These are phyloP conservation scores for Trifolium pratense DNA, from an alignment of 306 rosid species.

Conservation along the genomic window DNA sequence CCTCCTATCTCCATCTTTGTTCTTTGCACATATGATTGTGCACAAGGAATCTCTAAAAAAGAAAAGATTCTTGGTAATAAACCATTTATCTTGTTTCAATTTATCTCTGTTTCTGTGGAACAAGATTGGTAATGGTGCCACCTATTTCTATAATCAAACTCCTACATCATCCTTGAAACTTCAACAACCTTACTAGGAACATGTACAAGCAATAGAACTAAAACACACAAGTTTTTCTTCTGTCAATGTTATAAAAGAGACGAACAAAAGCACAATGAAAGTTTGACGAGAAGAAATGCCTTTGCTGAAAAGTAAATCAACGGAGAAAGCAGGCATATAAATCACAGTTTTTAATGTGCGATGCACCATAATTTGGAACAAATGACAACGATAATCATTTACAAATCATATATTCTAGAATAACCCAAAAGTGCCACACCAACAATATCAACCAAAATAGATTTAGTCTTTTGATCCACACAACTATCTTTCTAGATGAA, in stretches of 20 bases:
- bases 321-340: conserved; percentile 2
- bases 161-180: background rate
- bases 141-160: background rate
- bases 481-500: background rate
- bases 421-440: conserved; percentile 1
- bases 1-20: conserved; percentile 19
- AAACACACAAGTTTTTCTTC: background rate
- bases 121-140: background rate
- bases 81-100: background rate
- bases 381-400: conserved; percentile 18
- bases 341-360: background rate
- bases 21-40: conserved; percentile 2
- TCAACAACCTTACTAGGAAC: conserved; percentile 18
- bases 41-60: conserved; percentile 12
- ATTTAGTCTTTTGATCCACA: background rate
- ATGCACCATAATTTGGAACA: background rate
- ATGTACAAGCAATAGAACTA: background rate
- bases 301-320: background rate
- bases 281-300: background rate
- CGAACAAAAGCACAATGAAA: conserved; percentile 10
- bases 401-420: conserved; percentile 6
- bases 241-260: background rate
- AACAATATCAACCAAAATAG: conserved; percentile 9
- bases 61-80: background rate
- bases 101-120: background rate